These are phyloP conservation scores for Lantana camara DNA, from an alignment of 257 asterid genomes.

Conservation along the genomic window DNA sequence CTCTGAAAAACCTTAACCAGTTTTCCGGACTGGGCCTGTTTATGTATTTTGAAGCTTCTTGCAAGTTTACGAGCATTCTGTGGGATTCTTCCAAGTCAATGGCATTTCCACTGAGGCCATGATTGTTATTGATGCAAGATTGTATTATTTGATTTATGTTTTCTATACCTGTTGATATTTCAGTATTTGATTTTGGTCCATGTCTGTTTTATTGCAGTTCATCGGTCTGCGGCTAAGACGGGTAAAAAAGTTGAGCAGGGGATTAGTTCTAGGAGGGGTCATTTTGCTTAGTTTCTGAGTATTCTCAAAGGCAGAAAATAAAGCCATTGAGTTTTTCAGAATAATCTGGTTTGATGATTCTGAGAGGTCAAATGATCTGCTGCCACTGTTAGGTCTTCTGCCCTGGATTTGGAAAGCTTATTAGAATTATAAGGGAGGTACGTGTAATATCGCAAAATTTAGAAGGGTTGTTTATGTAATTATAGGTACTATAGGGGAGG, in stretches of 20 bases:
- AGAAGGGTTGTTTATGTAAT: no score
- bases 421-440: no score
- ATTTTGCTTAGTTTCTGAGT: slow-evolving; percentile 37
- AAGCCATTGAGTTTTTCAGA: slow-evolving; percentile 22
- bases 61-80: slow-evolving; percentile 48
- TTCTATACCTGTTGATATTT: slow-evolving; percentile 42
- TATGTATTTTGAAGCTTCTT: slow-evolving; percentile 48
- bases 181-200: slow-evolving; percentile 39
- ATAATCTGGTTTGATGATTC: not conserved
- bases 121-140: slow-evolving; percentile 44
- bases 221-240: slow-evolving; percentile 18
- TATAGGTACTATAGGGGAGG: no score
- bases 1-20: slow-evolving; percentile 45
- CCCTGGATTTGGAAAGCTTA: not conserved
- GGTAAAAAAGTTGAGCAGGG: slow-evolving; percentile 44
- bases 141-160: slow-evolving; percentile 26
- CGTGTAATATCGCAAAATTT: no score
- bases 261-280: slow-evolving; percentile 33
- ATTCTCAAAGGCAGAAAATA: slow-evolving; percentile 42
- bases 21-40: slow-evolving; percentile 32
- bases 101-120: slow-evolving; percentile 51
- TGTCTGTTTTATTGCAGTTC: slow-evolving; percentile 23
- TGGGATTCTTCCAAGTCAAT: slow-evolving; percentile 61
- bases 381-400: not conserved
- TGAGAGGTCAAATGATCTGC: not conserved